phyloP scores from a whole-genome alignment of 495 filamentous ascomycete species.

The Aspergillus heteromorphus region DNA sequence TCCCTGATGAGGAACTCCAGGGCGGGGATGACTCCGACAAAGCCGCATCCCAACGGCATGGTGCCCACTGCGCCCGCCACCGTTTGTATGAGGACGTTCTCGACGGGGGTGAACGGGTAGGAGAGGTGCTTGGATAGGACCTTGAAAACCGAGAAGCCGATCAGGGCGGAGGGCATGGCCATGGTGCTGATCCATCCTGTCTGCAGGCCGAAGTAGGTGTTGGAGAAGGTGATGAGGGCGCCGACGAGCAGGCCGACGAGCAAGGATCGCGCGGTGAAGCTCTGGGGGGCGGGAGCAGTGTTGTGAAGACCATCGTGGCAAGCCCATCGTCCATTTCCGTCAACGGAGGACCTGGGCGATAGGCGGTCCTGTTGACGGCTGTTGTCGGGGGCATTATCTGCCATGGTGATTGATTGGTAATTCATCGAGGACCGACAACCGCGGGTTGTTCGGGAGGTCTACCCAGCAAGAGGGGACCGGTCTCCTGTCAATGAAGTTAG shows the following conservation, averaged over 20 bases:
- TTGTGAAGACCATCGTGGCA: neutral
- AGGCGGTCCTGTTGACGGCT: neutral
- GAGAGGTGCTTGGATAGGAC: constrained; percentile 61
- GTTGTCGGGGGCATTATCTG: constrained; percentile 21
- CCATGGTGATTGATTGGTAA: constrained; percentile 36
- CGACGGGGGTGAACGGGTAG: constrained; percentile 84
- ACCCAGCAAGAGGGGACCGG: neutral
- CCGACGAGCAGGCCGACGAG: constrained; percentile 78
- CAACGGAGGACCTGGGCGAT: neutral
- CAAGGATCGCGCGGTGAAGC: constrained; percentile 79
- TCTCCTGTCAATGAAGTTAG: neutral
- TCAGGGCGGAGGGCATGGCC: constrained; percentile 89
- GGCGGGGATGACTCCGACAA: constrained; percentile 90
- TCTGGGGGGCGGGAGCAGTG: constrained; percentile 31
- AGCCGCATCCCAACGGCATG: constrained; percentile 94
- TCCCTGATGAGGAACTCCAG: constrained; percentile 76
- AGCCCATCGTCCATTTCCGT: constrained; percentile 1
- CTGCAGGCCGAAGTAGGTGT: constrained; percentile 97
- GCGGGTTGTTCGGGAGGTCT: neutral
- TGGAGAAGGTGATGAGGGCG: constrained; percentile 86
- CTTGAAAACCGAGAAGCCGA: constrained; percentile 97
- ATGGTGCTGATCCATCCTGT: constrained; percentile 87
- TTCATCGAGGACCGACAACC: constrained; percentile 25
- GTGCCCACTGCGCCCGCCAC: constrained; percentile 93
- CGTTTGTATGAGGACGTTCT: constrained; percentile 96